Percentiles rank a stretch among this genome's conserved stretches.
Conservation (phyloP, 2,329 filamentous ascomycete genomes). For the Stachybotrys chlorohalonatus region DNA sequence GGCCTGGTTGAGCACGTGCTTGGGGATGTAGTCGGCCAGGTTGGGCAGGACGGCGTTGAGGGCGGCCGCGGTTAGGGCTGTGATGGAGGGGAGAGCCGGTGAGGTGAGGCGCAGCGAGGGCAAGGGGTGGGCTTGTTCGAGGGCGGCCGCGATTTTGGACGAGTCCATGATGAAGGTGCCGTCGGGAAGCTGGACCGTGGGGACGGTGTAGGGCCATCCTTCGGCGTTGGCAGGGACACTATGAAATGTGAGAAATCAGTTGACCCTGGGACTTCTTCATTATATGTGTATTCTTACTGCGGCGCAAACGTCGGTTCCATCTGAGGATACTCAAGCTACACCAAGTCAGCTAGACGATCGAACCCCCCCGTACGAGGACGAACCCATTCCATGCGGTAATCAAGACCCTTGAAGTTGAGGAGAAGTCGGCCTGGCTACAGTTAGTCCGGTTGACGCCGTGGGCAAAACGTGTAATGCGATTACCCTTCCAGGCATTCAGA, state of each 20-base stretch:
- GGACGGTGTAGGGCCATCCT: slow-evolving; percentile 26
- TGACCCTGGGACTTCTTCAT: not conserved
- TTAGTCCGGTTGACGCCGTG: slow-evolving; percentile 4
- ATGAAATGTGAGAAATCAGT: not conserved
- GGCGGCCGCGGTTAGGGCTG: slow-evolving; percentile 24
- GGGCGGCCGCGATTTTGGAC: slow-evolving; percentile 43
- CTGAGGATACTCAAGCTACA: slow-evolving; percentile 54
- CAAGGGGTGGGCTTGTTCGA: slow-evolving; percentile 50
- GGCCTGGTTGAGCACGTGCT: slow-evolving; percentile 37
- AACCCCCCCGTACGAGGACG: not conserved
- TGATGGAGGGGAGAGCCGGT: slow-evolving; percentile 34
- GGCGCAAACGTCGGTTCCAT: slow-evolving; percentile 46
- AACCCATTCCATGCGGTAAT: slow-evolving; percentile 60
- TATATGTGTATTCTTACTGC: slow-evolving; percentile 29
- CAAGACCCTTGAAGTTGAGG: slow-evolving; percentile 58
- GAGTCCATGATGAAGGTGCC: slow-evolving; percentile 58
- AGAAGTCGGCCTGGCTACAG: slow-evolving; percentile 45
- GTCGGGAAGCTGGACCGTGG: slow-evolving; percentile 45
- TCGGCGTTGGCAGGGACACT: slow-evolving; percentile 10
- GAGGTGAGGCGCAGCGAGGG: slow-evolving; percentile 51
- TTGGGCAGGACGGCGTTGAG: slow-evolving; percentile 26
- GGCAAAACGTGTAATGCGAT: slow-evolving; percentile 1
- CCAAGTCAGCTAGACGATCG: not conserved
- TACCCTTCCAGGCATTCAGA: slow-evolving; percentile 64
- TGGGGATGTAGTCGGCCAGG: slow-evolving; percentile 38